Percentiles rank a stretch among this genome's conserved stretches.
These are phyloP conservation scores for Suillus clintonianus DNA, from an alignment of 768 basidiomycete species.

Conservation along the genomic window DNA sequence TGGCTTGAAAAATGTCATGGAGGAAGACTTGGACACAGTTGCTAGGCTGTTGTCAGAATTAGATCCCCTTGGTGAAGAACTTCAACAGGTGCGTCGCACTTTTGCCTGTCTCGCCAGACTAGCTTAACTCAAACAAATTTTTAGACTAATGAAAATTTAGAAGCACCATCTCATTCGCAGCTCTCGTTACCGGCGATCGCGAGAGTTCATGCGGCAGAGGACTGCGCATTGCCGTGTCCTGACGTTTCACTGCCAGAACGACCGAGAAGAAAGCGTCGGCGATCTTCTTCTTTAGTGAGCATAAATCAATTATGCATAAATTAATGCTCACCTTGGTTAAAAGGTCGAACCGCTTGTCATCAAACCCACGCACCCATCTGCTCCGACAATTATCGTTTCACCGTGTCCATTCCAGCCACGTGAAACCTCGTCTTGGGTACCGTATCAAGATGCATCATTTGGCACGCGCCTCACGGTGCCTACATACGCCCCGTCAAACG, in stretches of 20 bases:
- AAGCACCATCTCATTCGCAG: not conserved
- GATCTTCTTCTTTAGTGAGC: constrained; percentile 13
- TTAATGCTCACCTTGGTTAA: not conserved
- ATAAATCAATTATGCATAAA: not conserved
- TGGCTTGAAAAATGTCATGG: constrained; percentile 35
- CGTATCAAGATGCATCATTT: constrained; percentile 57
- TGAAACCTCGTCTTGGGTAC: constrained; percentile 47
- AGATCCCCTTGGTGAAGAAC: constrained; percentile 26
- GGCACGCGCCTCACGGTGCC: constrained; percentile 54
- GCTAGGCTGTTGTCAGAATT: constrained; percentile 44
- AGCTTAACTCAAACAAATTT: not conserved
- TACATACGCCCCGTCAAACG: constrained; percentile 46
- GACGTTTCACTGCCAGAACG: constrained; percentile 4
- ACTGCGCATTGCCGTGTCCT: not conserved
- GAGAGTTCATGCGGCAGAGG: not conserved
- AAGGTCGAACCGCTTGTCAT: constrained; percentile 31
- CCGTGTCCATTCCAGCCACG: constrained; percentile 42
- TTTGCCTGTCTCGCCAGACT: not conserved
- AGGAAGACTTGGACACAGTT: constrained; percentile 44
- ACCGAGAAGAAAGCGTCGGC: constrained; percentile 15
- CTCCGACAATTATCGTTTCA: constrained; percentile 55
- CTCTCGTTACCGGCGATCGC: not conserved
- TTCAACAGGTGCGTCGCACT: constrained; percentile 16
- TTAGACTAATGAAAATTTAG: not conserved
- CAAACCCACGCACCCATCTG: constrained; percentile 33